Conservation (phyloP, 2,329 filamentous ascomycete species). For the Fusarium multiceps region DNA sequence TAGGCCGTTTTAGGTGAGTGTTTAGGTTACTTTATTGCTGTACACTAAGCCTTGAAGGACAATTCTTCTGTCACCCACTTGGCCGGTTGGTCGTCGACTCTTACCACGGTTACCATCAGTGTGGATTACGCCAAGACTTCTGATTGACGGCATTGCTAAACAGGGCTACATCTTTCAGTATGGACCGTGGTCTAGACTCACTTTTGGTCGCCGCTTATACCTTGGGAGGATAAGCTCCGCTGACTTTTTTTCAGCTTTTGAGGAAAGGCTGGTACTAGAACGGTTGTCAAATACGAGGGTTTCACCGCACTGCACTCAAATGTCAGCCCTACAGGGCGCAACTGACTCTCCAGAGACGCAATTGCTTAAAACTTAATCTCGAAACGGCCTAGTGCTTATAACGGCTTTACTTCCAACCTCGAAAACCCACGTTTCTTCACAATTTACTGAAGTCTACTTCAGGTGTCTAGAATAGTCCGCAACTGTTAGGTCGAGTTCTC, state of each 20-base stretch:
- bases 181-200: neutral
- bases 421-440: too few species aligned
- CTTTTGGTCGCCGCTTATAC: too few species aligned
- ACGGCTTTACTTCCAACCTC: neutral
- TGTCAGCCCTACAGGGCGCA: neutral
- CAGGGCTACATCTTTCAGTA: neutral
- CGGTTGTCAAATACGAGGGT: too few species aligned
- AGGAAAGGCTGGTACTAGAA: too few species aligned
- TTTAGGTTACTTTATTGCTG: too few species aligned
- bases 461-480: too few species aligned
- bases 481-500: too few species aligned
- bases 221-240: neutral
- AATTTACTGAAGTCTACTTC: too few species aligned
- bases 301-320: neutral
- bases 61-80: too few species aligned
- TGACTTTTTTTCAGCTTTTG: neutral
- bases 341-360: neutral
- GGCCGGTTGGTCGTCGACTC: neutral
- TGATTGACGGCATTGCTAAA: neutral
- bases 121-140: neutral
- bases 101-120: rapidly evolving
- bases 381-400: neutral
- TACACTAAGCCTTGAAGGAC: too few species aligned
- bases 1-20: rapidly evolving
- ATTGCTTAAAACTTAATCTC: neutral